Percentiles rank a stretch among this genome's conserved stretches.
phyloP scores from a whole-genome alignment of 2,329 filamentous ascomycete genomes.

The Chlorencoelia australis region DNA sequence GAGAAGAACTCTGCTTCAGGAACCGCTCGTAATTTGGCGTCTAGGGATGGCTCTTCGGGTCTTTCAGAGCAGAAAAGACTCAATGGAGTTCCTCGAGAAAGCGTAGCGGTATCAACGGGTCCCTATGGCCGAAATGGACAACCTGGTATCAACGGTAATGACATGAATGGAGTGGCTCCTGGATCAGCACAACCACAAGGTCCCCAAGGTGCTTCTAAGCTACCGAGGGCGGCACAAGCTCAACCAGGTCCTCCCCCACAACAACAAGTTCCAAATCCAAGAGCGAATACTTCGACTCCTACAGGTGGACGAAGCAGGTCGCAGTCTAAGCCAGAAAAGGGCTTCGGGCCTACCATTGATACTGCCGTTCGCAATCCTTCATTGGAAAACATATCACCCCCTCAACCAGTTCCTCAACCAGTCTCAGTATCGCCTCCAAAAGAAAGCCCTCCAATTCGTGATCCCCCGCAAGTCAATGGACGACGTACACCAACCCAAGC shows the following conservation, averaged over 20 bases:
- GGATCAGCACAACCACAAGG: conserved; percentile 27
- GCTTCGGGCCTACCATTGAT: conserved; percentile 24
- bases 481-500: conserved; percentile 52
- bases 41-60: conserved; percentile 20
- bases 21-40: conserved; percentile 18
- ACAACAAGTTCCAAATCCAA: conserved; percentile 49
- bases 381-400: conserved; percentile 35
- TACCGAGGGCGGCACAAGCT: conserved; percentile 49
- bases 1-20: conserved; percentile 21
- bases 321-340: conserved; percentile 21
- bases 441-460: conserved; percentile 35
- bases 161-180: conserved; percentile 25
- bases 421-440: too few relatives aligned
- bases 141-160: conserved; percentile 30
- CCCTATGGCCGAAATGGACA: conserved; percentile 21
- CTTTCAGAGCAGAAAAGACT: conserved; percentile 37
- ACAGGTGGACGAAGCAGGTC: conserved; percentile 4
- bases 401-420: conserved; percentile 29
- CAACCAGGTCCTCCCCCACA: conserved; percentile 54
- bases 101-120: conserved; percentile 31
- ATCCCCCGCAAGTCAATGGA: conserved; percentile 47
- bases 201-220: conserved; percentile 38
- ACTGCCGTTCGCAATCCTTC: conserved; percentile 30
- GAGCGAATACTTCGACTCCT: conserved; percentile 16
- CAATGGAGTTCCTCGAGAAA: conserved; percentile 33